These are phyloP conservation scores for Malus hybrid DNA, from an alignment of 331 rosid species.

Conservation along the genomic window DNA sequence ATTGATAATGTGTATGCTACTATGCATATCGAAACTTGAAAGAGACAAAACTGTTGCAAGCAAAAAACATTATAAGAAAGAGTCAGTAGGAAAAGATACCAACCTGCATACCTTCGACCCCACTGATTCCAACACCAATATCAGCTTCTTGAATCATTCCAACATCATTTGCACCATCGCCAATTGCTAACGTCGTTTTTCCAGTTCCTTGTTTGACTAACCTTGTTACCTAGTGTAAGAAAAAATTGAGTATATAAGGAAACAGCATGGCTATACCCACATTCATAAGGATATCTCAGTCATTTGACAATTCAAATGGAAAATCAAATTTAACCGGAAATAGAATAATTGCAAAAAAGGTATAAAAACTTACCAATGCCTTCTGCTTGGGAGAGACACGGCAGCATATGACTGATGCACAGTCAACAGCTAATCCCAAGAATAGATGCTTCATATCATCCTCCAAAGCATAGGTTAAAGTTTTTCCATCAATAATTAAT, in stretches of 20 bases:
- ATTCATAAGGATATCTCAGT: neutral
- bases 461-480: slow-evolving; percentile 69
- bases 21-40: too few species aligned
- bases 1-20: too few species aligned
- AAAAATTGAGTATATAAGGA: slow-evolving; percentile 14
- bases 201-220: slow-evolving; percentile 86
- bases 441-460: slow-evolving; percentile 76
- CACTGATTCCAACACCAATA: slow-evolving; percentile 97
- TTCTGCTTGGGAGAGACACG: slow-evolving; percentile 97
- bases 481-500: slow-evolving; percentile 89
- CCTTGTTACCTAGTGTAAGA: slow-evolving; percentile 69
- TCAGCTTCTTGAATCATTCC: slow-evolving; percentile 99
- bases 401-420: slow-evolving; percentile 97
- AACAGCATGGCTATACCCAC: slow-evolving; percentile 4
- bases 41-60: neutral
- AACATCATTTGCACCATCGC: slow-evolving; percentile 99
- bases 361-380: slow-evolving; percentile 62
- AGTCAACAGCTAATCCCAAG: slow-evolving; percentile 85
- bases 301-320: neutral
- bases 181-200: slow-evolving; percentile 90
- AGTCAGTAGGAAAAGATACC: slow-evolving; percentile 33
- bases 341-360: neutral
- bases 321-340: neutral
- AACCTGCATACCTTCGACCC: slow-evolving; percentile 99
- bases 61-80: slow-evolving; percentile 4